Percentiles rank a stretch among this genome's conserved stretches.
phyloP scores from a whole-genome alignment of 495 filamentous ascomycete genomes.

The Penicillium bovifimosum region DNA sequence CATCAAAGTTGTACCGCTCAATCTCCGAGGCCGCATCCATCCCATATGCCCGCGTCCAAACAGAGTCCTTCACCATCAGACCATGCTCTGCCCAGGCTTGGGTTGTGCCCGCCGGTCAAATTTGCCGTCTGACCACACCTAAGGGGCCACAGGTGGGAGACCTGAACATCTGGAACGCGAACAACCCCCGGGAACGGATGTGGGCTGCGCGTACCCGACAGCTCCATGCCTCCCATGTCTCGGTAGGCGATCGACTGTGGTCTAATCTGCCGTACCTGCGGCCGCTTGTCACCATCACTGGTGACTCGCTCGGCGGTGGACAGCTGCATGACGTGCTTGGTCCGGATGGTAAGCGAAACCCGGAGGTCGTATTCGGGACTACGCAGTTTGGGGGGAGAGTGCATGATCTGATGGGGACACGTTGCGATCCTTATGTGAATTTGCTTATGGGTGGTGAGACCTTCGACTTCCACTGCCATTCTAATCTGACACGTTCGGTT shows the following conservation, averaged over 20 bases:
- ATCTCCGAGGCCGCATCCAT: constrained; percentile 35
- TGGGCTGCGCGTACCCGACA: constrained; percentile 77
- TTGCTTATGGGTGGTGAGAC: constrained; percentile 60
- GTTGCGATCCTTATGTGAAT: constrained; percentile 74
- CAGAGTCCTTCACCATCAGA: constrained; percentile 37
- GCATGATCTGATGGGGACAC: constrained; percentile 71
- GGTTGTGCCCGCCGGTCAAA: constrained; percentile 54
- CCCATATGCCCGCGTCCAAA: constrained; percentile 26
- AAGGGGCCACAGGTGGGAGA: constrained; percentile 75
- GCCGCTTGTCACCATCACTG: constrained; percentile 65
- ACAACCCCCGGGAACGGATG: constrained; percentile 71
- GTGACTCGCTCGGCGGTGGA: constrained; percentile 58
- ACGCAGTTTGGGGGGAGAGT: constrained; percentile 49
- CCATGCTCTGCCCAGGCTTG: constrained; percentile 59
- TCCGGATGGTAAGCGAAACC: constrained; percentile 31
- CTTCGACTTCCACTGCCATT: constrained; percentile 79
- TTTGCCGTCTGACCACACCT: constrained; percentile 67
- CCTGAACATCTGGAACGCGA: constrained; percentile 71
- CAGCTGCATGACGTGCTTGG: constrained; percentile 45
- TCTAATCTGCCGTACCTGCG: constrained; percentile 69
- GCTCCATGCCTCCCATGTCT: constrained; percentile 68
- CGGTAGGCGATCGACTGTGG: constrained; percentile 67
- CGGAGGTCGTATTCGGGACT: constrained; percentile 34
- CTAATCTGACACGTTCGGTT: constrained; percentile 69
- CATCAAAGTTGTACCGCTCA: constrained; percentile 34